Conservation (phyloP, 352 stramenopile species). For the Pythium phragmiticola region DNA sequence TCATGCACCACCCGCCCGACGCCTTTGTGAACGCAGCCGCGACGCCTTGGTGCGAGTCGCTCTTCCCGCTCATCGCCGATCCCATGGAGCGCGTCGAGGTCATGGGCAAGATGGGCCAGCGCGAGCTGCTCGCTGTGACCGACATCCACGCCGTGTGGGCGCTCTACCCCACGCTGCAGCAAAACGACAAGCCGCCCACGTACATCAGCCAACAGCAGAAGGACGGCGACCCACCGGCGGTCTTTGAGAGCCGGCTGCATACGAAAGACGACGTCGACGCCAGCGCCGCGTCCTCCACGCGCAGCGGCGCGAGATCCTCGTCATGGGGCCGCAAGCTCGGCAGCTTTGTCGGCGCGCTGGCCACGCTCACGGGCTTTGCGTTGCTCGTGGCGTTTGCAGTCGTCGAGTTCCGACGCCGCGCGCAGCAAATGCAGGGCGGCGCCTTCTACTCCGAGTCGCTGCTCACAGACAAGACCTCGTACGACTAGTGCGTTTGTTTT, state of each 20-base stretch:
- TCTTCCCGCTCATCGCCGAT: constrained; percentile 63
- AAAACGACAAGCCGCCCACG: constrained; percentile 30
- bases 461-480: constrained; percentile 53
- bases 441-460: constrained; percentile 64
- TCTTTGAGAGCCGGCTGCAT: constrained; percentile 69
- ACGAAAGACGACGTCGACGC: constrained; percentile 37
- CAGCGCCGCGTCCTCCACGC: neutral
- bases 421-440: constrained; percentile 26
- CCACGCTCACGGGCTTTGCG: constrained; percentile 46
- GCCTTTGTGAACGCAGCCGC: constrained; percentile 47
- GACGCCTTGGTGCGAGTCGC: constrained; percentile 55
- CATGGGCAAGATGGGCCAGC: constrained; percentile 72
- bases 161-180: constrained; percentile 63
- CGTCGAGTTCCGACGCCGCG: constrained; percentile 28
- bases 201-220: constrained; percentile 31
- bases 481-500: constrained; percentile 26
- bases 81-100: constrained; percentile 45
- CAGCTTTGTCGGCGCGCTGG: constrained; percentile 67
- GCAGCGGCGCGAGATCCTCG: neutral
- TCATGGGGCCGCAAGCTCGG: constrained; percentile 32
- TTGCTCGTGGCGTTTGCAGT: constrained; percentile 32
- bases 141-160: constrained; percentile 78
- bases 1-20: constrained; percentile 78
- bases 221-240: constrained; percentile 18
- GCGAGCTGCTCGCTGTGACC: constrained; percentile 60